Evolutionary conservation across 148 eudicot genomes (phyloP).

Genomic region (Nepenthes mirabilis): DNA sequence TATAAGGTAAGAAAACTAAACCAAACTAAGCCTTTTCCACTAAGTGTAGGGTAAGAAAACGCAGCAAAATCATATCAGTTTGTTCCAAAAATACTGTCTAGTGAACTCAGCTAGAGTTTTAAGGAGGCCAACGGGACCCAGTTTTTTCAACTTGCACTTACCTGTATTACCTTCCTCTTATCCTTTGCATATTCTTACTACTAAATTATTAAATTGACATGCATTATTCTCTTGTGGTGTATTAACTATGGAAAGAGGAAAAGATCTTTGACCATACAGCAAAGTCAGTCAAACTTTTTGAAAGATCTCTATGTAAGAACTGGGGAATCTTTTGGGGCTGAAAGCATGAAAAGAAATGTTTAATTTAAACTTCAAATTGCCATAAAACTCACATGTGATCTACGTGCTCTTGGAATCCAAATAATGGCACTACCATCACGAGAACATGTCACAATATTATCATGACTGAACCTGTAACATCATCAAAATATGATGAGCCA

Average conservation of each 20-base stretch:
- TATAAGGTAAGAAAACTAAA: background rate
- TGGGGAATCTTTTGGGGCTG: background rate
- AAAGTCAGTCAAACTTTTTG: background rate
- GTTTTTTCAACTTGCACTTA: background rate
- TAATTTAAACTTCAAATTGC: conserved; percentile 3
- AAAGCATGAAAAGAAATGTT: background rate
- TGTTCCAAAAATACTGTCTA: background rate
- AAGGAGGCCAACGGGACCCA: background rate
- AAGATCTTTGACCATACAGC: background rate
- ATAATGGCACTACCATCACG: conserved; percentile 99
- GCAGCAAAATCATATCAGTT: background rate
- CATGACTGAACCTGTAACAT: conserved; percentile 67
- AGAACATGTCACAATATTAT: conserved; percentile 93
- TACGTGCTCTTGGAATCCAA: conserved; percentile 82
- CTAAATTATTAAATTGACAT: too few species aligned
- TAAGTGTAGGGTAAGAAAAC: too few species aligned
- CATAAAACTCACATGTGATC: conserved; percentile 60
- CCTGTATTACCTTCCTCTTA: background rate
- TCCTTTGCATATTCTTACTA: too few species aligned
- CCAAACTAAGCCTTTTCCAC: too few species aligned
- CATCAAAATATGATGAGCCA: background rate
- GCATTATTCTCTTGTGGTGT: too few species aligned
- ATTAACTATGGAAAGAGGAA: background rate
- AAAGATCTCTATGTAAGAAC: background rate
- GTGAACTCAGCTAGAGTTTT: background rate